phyloP scores from a whole-genome alignment of 345 rosid species.

The Syzygium aromaticum region DNA sequence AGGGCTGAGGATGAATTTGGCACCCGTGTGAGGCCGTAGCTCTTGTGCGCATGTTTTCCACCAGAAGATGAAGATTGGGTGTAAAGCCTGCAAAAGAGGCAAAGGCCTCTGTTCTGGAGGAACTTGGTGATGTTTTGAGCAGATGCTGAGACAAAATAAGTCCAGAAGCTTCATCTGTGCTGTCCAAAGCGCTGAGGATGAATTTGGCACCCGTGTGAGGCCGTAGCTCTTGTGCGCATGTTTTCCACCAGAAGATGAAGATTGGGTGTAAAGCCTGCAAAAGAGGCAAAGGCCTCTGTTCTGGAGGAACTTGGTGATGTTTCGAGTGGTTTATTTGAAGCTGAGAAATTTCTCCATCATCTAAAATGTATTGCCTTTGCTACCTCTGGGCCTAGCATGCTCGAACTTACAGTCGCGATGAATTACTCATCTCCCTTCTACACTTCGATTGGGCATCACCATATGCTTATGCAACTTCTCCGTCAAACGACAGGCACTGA shows the following conservation, averaged over 20 bases:
- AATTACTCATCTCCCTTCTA: conserved; percentile 46
- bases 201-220: conserved; percentile 42
- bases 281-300: conserved; percentile 1
- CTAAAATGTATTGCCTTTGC: conserved; percentile 40
- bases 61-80: conserved; percentile 10
- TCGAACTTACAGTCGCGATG: conserved; percentile 35
- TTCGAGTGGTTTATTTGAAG: conserved; percentile 31
- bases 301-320: conserved; percentile 21
- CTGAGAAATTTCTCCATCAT: conserved; percentile 37
- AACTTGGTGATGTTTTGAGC: too few relatives aligned
- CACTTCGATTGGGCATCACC: conserved; percentile 35
- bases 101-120: too few relatives aligned
- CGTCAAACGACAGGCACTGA: conserved; percentile 7
- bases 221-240: conserved; percentile 55
- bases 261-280: neutral
- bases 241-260: conserved; percentile 11
- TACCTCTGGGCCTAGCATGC: conserved; percentile 22
- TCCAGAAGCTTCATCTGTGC: conserved; percentile 42
- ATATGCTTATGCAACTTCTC: conserved; percentile 39
- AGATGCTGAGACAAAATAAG: conserved; percentile 24
- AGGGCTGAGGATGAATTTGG: conserved; percentile 55
- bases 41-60: conserved; percentile 46
- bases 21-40: conserved; percentile 31
- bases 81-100: too few relatives aligned
- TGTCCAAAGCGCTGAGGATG: conserved; percentile 50